A percentile compares a stretch with the other conserved stretches of the same genome.
Conservation (phyloP, 352 stramenopile genomes). For the Pythium myriotylum region DNA sequence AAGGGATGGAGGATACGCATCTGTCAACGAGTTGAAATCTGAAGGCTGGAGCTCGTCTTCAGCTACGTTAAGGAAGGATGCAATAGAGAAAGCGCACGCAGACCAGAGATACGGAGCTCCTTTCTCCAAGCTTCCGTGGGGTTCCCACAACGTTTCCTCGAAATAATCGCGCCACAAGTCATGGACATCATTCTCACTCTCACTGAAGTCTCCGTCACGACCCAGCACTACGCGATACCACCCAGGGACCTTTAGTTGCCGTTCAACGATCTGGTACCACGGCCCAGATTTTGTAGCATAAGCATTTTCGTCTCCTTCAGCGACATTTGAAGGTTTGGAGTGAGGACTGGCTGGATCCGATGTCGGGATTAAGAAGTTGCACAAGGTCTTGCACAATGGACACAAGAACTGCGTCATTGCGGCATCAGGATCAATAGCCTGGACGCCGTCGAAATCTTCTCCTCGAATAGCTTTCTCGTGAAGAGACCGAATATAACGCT, state of each 20-base stretch:
- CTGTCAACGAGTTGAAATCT: conserved; percentile 56
- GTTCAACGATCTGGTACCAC: conserved; percentile 66
- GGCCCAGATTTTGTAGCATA: not conserved
- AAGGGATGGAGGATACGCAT: conserved; percentile 61
- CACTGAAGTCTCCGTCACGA: conserved; percentile 54
- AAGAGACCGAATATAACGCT: conserved; percentile 84
- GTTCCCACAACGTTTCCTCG: conserved; percentile 86
- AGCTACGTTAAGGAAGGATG: conserved; percentile 70
- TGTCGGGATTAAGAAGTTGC: conserved; percentile 90
- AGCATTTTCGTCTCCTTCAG: conserved; percentile 7
- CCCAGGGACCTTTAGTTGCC: conserved; percentile 60
- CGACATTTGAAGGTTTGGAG: not conserved
- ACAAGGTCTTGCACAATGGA: conserved; percentile 91
- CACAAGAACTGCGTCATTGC: conserved; percentile 92
- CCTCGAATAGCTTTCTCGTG: conserved; percentile 88
- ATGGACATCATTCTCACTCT: conserved; percentile 57
- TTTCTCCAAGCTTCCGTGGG: conserved; percentile 85
- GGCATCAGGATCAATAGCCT: conserved; percentile 87
- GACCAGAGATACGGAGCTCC: conserved; percentile 86
- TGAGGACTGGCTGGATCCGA: conserved; percentile 43
- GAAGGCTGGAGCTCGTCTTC: conserved; percentile 54
- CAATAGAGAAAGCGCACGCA: conserved; percentile 78
- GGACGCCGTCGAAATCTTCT: conserved; percentile 88
- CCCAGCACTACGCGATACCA: conserved; percentile 78
- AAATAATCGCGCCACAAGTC: conserved; percentile 88